phyloP scores from a whole-genome alignment of 345 rosid species.

The Atalantia buxifolia region DNA sequence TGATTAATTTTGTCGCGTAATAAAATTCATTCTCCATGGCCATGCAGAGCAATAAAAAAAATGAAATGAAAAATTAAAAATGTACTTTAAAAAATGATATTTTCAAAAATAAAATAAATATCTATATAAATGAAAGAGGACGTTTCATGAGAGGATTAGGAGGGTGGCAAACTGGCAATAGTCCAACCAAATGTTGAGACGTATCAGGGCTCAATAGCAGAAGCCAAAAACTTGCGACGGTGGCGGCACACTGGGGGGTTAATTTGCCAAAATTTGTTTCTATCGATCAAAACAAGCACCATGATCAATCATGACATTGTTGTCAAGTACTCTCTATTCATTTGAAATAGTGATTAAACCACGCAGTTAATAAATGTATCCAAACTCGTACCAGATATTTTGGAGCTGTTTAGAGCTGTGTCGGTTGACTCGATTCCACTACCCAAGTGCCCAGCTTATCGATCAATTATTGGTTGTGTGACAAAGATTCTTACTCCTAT shows the following conservation, averaged over 20 bases:
- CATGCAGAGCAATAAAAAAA: not conserved
- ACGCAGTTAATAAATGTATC: not conserved
- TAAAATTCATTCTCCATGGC: not conserved
- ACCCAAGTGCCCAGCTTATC: too few relatives aligned
- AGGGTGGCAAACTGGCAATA: too few relatives aligned
- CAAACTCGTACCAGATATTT: not conserved
- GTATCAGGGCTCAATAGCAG: not conserved
- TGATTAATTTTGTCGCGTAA: not conserved
- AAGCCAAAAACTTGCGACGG: not conserved
- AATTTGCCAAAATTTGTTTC: not conserved
- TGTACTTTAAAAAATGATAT: too few relatives aligned
- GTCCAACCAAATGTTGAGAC: not conserved
- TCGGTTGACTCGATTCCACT: too few relatives aligned
- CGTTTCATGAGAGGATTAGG: too few relatives aligned
- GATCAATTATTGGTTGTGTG: too few relatives aligned
- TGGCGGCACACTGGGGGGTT: not conserved
- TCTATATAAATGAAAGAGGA: too few relatives aligned
- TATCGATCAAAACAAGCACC: not conserved
- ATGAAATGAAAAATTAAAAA: too few relatives aligned
- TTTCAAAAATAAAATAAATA: too few relatives aligned
- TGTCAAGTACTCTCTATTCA: not conserved
- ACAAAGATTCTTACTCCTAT: too few relatives aligned
- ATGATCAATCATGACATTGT: too few relatives aligned
- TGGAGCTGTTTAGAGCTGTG: not conserved
- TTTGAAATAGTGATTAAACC: not conserved